These are phyloP conservation scores for Thymus mandschuricus DNA, from an alignment of 257 asterid species.

Conservation along the genomic window DNA sequence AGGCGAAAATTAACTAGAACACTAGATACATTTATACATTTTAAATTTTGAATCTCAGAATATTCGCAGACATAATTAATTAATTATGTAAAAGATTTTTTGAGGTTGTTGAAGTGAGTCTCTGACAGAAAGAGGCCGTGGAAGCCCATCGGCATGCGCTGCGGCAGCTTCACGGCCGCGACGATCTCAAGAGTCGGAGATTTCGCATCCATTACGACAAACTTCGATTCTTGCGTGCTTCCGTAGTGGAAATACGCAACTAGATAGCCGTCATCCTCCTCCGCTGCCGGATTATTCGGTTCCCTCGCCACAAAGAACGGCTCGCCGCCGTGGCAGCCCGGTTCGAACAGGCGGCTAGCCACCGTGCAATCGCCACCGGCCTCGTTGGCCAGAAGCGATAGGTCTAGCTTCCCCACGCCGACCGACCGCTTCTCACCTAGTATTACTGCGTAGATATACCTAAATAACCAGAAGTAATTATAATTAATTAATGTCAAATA, in stretches of 20 bases:
- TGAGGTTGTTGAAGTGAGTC: not conserved
- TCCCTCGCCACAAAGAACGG: constrained; percentile 20
- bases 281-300: not conserved
- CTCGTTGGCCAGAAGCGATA: too few species aligned
- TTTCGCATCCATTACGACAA: constrained; percentile 68
- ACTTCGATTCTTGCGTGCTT: constrained; percentile 43
- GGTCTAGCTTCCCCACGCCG: too few species aligned
- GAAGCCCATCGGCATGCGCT: constrained; percentile 48
- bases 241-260: constrained; percentile 1
- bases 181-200: constrained; percentile 59
- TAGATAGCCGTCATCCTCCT: constrained; percentile 23
- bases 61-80: too few species aligned
- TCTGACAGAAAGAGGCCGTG: constrained; percentile 23
- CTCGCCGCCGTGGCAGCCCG: not conserved
- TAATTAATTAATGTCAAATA: too few species aligned
- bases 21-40: too few species aligned
- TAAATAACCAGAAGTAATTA: too few species aligned
- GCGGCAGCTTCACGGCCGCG: constrained; percentile 62
- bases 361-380: not conserved
- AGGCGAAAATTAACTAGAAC: too few species aligned
- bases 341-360: not conserved
- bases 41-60: not conserved
- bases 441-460: too few species aligned
- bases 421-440: too few species aligned
- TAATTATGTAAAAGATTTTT: not conserved